Percentiles rank a stretch among this genome's conserved stretches.
Conservation (phyloP, 352 stramenopile genomes). For the Phytophthora sp. region DNA sequence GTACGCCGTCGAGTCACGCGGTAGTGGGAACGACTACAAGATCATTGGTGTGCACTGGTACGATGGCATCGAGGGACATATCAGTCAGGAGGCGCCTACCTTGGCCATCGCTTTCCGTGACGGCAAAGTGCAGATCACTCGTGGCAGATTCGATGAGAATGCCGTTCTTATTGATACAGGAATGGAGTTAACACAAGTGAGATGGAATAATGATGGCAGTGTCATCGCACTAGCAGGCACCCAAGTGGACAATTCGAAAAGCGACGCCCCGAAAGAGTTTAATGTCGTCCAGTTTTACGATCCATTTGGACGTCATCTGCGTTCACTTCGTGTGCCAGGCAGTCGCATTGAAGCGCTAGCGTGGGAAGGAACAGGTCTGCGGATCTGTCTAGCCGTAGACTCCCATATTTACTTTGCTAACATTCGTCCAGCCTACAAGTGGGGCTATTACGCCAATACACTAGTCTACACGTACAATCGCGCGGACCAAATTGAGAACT, state of each 20-base stretch:
- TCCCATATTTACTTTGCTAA: constrained; percentile 97
- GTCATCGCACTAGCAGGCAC: constrained; percentile 88
- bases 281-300: constrained; percentile 94
- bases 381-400: constrained; percentile 94
- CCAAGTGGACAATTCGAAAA: constrained; percentile 46
- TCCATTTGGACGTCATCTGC: constrained; percentile 85
- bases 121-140: constrained; percentile 92
- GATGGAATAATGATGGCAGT: constrained; percentile 93
- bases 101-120: constrained; percentile 93
- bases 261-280: constrained; percentile 61
- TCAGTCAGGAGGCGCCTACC: constrained; percentile 87
- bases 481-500: constrained; percentile 87
- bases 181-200: constrained; percentile 82
- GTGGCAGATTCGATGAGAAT: constrained; percentile 84
- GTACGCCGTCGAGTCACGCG: constrained; percentile 69
- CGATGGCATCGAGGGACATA: constrained; percentile 88
- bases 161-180: constrained; percentile 92
- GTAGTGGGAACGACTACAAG: constrained; percentile 60
- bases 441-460: constrained; percentile 90
- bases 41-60: constrained; percentile 89
- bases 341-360: constrained; percentile 86
- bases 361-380: constrained; percentile 92
- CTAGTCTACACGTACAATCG: constrained; percentile 93
- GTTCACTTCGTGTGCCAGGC: constrained; percentile 89
- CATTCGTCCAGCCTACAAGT: constrained; percentile 93